Conservation (phyloP, 2,329 filamentous ascomycete species). For the Basipetospora sp. region DNA sequence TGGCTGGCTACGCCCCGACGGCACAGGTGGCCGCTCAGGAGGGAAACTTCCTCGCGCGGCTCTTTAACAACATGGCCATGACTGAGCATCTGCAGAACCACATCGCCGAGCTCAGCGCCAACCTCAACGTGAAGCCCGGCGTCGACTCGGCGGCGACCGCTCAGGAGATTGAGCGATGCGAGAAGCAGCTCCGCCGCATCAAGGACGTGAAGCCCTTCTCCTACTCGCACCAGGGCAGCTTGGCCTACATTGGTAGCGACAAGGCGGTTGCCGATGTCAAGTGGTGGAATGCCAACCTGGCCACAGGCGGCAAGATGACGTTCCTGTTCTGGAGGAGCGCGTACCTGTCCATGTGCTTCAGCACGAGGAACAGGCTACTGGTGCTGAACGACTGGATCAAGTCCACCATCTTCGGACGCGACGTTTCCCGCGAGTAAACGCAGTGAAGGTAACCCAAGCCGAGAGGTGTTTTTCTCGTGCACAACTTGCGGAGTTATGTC, state of each 20-base stretch:
- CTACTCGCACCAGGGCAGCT: slow-evolving; percentile 91
- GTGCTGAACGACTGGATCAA: slow-evolving; percentile 93
- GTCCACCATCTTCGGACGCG: slow-evolving; percentile 89
- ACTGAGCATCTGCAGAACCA: slow-evolving; percentile 68
- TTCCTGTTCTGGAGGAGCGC: slow-evolving; percentile 98
- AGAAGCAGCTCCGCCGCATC: slow-evolving; percentile 74
- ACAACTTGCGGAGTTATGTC: too few species aligned
- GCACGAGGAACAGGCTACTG: slow-evolving; percentile 91
- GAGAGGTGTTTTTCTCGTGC: too few species aligned
- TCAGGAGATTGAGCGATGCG: slow-evolving; percentile 66
- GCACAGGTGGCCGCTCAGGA: slow-evolving; percentile 94
- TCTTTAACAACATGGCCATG: slow-evolving; percentile 99
- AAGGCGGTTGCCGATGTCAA: slow-evolving; percentile 93
- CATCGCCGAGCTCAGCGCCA: slow-evolving; percentile 52
- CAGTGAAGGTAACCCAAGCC: not conserved
- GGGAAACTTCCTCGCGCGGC: slow-evolving; percentile 79
- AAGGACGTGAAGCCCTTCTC: slow-evolving; percentile 96
- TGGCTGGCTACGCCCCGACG: slow-evolving; percentile 93
- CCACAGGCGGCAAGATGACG: slow-evolving; percentile 80
- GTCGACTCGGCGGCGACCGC: slow-evolving; percentile 51
- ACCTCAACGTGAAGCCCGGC: slow-evolving; percentile 44
- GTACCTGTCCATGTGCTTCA: slow-evolving; percentile 99
- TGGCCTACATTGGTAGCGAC: slow-evolving; percentile 97
- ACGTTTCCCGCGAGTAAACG: slow-evolving; percentile 67
- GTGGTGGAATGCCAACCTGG: slow-evolving; percentile 95